Evolutionary conservation across 2,329 filamentous ascomycete species (phyloP).

Genomic region (Fusarium begoniae): DNA sequence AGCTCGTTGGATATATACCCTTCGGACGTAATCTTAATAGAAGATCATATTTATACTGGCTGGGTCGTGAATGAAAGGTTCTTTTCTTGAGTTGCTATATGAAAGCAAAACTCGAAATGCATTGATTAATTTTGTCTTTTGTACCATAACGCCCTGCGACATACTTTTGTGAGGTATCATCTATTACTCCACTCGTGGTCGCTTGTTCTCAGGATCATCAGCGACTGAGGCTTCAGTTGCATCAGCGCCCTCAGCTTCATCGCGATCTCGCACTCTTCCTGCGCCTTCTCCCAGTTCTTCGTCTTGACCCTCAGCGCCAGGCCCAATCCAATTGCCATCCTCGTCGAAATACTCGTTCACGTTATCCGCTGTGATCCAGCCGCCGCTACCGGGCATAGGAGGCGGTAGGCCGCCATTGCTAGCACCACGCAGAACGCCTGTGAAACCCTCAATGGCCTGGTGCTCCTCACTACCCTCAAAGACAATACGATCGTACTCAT

Average conservation of each 20-base stretch:
- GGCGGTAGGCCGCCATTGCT: conserved; percentile 66
- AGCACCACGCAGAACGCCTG: conserved; percentile 62
- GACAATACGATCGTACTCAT: conserved; percentile 63
- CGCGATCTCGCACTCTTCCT: conserved; percentile 63
- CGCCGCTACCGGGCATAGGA: conserved; percentile 76
- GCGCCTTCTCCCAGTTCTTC: conserved; percentile 71
- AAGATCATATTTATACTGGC: conserved; percentile 9
- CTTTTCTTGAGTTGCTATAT: neutral
- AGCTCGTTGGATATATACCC: conserved; percentile 37
- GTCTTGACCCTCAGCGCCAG: conserved; percentile 49
- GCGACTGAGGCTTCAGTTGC: conserved; percentile 53
- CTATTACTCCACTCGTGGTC: conserved; percentile 55
- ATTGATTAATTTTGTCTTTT: conserved; percentile 11
- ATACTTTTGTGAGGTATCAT: neutral
- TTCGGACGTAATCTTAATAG: conserved; percentile 40
- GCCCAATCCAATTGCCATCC: conserved; percentile 78
- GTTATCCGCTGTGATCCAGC: conserved; percentile 94
- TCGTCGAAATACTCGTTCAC: conserved; percentile 84
- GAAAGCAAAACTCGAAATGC: conserved; percentile 3
- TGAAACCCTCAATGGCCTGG: conserved; percentile 65
- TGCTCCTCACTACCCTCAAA: conserved; percentile 63
- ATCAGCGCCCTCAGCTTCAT: conserved; percentile 62
- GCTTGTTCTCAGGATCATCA: conserved; percentile 57
- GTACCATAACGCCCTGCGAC: conserved; percentile 36
- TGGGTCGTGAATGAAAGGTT: neutral